A percentile compares a stretch with the other conserved stretches of the same genome.
These are phyloP conservation scores for Hylodesmum podocarpum DNA, from an alignment of 306 rosid species.

Conservation along the genomic window DNA sequence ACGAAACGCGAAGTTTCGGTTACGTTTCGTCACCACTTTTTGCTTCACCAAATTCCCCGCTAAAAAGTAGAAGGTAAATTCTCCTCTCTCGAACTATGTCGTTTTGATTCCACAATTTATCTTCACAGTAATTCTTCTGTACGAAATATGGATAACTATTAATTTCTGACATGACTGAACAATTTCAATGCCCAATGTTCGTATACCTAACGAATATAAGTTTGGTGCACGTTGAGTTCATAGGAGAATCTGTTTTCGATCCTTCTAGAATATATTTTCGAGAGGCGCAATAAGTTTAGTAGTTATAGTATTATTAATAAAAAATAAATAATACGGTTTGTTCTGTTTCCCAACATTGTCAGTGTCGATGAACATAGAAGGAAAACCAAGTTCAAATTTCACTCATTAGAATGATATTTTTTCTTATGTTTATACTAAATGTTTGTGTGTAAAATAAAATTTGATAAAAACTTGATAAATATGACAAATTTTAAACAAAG, in stretches of 20 bases:
- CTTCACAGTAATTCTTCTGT: not conserved
- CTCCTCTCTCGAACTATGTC: not conserved
- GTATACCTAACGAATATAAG: no score
- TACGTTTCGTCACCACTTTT: conserved; percentile 34
- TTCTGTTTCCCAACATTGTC: conserved; percentile 12
- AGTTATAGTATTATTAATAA: no score
- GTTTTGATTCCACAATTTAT: not conserved
- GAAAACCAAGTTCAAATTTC: conserved; percentile 20
- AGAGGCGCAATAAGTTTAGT: no score
- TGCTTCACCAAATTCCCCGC: not conserved
- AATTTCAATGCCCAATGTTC: not conserved
- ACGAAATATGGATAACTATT: not conserved
- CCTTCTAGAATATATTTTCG: no score
- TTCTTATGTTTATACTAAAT: not conserved
- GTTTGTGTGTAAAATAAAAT: not conserved
- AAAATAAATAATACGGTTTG: no score
- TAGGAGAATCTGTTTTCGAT: no score
- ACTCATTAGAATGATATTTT: not conserved
- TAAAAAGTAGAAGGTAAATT: conserved; percentile 27
- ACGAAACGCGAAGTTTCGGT: conserved; percentile 51
- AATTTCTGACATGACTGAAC: not conserved
- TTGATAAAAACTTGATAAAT: not conserved
- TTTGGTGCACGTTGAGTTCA: no score
- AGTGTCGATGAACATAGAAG: not conserved
- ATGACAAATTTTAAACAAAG: not conserved